A percentile compares a stretch with the other conserved stretches of the same genome.
Conservation (phyloP, 495 filamentous ascomycete genomes). For the Tuber aestivum region DNA sequence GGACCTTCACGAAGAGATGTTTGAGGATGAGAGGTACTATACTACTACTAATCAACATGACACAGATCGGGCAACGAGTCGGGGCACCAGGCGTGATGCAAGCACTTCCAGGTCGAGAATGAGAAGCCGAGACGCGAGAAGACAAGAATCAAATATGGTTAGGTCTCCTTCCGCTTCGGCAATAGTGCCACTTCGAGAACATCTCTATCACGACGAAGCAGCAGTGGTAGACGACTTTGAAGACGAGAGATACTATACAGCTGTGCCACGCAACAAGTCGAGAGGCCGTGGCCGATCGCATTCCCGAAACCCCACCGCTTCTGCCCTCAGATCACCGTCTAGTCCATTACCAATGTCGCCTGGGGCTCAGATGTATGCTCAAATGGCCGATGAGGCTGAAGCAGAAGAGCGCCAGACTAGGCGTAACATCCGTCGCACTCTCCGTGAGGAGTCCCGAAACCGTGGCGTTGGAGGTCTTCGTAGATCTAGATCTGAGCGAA, state of each 20-base stretch:
- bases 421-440: conserved; percentile 20
- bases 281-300: conserved; percentile 24
- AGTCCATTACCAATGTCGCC: conserved; percentile 67
- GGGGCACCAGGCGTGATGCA: background rate
- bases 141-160: conserved; percentile 35
- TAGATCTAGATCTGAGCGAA: conserved; percentile 40
- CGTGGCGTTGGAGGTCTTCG: conserved; percentile 23
- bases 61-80: conserved; percentile 16
- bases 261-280: conserved; percentile 9
- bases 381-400: conserved; percentile 36
- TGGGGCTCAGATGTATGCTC: conserved; percentile 31
- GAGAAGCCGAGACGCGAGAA: conserved; percentile 15
- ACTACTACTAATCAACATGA: conserved; percentile 25
- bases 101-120: conserved; percentile 15
- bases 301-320: conserved; percentile 17
- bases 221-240: conserved; percentile 24
- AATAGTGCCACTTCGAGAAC: conserved; percentile 37
- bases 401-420: conserved; percentile 25
- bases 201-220: conserved; percentile 43
- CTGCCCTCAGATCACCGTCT: conserved; percentile 61
- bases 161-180: conserved; percentile 69
- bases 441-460: conserved; percentile 26
- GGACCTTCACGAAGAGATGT: conserved; percentile 20
- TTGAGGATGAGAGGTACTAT: conserved; percentile 41
- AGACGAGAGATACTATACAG: conserved; percentile 36